Base-by-base conservation (phyloP, 2,329 filamentous ascomycete genomes). In the Phialophora chinensis region DNA sequence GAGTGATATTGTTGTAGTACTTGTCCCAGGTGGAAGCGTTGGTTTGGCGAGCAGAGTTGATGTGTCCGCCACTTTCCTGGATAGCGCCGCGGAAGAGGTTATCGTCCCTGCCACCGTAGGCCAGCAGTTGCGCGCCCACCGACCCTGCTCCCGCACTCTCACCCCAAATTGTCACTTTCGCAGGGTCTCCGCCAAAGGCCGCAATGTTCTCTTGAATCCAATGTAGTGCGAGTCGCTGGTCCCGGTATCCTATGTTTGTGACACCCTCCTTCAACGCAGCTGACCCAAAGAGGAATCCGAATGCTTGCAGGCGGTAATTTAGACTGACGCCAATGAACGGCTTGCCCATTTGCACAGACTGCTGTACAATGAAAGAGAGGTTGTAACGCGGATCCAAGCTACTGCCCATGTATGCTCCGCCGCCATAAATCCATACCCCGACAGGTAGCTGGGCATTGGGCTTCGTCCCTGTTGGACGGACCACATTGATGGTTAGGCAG, bases 391-490 rank as follows among this genome's bases (percentile, higher is more conserved):
- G 79, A 66, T 88, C 85, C 12, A 67, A 77, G 71, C 70, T 81
- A 74, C 74, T 81, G 1, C 87, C 87, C 35, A 80, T 77, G 60
- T 78, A 55, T 12, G 20, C 49, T 23, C 84, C 85, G 35, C 86
- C 86, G 12, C 85, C 81, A 42, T 88, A 86, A 29, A 90, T 86
- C 87, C 87, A 90, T 1, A 87, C 80, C 11, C 80, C 81, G 6
- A 88, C 83, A 0, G 87, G 87, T 1, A 90, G 11, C 76, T 79
- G 2, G 75, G 74, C 7, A 73, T 71, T 35, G 75, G 68, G 8
- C 78, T 74, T 4, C 66, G 76, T 73, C 5, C 83, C 82, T 8
- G 82, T 76, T 0, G 86, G 86, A 3, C 87, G 82, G 29, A 90
- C 78, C 7, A 90, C 81, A 61, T 82, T 82, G 4, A 76, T 72